Conservation (phyloP, 768 basidiomycete genomes). For the Collybia sp. region DNA sequence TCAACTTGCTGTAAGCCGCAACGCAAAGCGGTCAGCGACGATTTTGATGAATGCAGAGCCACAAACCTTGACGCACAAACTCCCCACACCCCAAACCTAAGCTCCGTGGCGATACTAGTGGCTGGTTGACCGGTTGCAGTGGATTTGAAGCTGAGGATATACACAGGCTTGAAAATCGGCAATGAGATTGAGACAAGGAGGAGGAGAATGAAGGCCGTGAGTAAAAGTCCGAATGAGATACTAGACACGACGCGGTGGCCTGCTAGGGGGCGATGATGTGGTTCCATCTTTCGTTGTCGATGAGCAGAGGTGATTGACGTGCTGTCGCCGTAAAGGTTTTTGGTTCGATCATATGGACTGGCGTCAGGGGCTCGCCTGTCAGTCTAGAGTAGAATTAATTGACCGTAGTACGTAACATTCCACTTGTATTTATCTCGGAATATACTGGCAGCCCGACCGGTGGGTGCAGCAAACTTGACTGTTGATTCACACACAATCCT, state of each 20-base stretch:
- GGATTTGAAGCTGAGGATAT: slow-evolving; percentile 47
- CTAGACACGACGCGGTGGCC: slow-evolving; percentile 43
- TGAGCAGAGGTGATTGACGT: not conserved
- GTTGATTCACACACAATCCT: no score
- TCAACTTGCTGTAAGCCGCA: slow-evolving; percentile 15
- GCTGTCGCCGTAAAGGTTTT: no score
- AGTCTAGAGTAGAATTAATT: no score
- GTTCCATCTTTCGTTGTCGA: slow-evolving; percentile 10
- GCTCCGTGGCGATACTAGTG: slow-evolving; percentile 51
- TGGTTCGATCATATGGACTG: no score
- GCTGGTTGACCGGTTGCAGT: slow-evolving; percentile 22
- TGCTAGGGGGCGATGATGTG: slow-evolving; percentile 34
- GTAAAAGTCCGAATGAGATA: slow-evolving; percentile 43
- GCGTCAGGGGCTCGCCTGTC: no score
- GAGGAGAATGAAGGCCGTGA: slow-evolving; percentile 65
- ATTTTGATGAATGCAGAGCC: no score
- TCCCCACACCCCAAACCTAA: slow-evolving; percentile 83
- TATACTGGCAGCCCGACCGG: no score
- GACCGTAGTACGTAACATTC: no score
- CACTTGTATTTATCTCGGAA: no score
- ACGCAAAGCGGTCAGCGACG: no score
- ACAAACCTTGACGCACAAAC: slow-evolving; percentile 51
- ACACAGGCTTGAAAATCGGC: slow-evolving; percentile 69
- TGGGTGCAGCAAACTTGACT: no score
- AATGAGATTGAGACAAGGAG: slow-evolving; percentile 73